Conservation (phyloP, 306 rosid genomes). For the Aeschynomene evenia region DNA sequence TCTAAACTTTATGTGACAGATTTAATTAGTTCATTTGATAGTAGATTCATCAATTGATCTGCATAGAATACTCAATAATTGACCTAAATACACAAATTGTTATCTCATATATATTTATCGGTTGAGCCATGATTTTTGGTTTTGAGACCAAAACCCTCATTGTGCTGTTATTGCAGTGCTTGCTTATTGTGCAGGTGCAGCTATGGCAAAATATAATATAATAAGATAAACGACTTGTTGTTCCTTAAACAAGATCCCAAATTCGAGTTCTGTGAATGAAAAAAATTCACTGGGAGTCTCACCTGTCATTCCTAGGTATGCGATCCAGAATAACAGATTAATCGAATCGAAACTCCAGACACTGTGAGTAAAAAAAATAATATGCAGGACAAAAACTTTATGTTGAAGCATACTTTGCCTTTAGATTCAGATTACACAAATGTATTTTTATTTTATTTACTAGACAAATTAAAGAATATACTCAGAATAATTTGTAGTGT, state of each 20-base stretch:
- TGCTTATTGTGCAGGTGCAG: constrained; percentile 10
- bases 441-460: not conserved
- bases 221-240: too few relatives aligned
- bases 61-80: not conserved
- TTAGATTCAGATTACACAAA: not conserved
- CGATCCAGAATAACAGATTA: too few relatives aligned
- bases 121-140: not conserved
- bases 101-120: not conserved
- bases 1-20: not conserved
- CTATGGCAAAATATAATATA: not conserved
- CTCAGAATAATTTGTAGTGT: not conserved
- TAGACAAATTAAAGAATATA: constrained; percentile 11
- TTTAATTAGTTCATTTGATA: constrained; percentile 5
- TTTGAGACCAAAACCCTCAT: not conserved
- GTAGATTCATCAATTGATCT: not conserved
- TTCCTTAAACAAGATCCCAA: too few relatives aligned
- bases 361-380: too few relatives aligned
- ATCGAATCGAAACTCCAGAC: too few relatives aligned
- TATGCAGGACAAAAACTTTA: constrained; percentile 21
- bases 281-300: too few relatives aligned
- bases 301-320: too few relatives aligned
- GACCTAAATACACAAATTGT: too few relatives aligned
- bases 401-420: constrained; percentile 23
- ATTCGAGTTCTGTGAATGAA: too few relatives aligned
- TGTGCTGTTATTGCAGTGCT: not conserved